Evolutionary conservation across 1,284 basidiomycete genomes (phyloP).

Genomic region (Schizophyllum amplum): DNA sequence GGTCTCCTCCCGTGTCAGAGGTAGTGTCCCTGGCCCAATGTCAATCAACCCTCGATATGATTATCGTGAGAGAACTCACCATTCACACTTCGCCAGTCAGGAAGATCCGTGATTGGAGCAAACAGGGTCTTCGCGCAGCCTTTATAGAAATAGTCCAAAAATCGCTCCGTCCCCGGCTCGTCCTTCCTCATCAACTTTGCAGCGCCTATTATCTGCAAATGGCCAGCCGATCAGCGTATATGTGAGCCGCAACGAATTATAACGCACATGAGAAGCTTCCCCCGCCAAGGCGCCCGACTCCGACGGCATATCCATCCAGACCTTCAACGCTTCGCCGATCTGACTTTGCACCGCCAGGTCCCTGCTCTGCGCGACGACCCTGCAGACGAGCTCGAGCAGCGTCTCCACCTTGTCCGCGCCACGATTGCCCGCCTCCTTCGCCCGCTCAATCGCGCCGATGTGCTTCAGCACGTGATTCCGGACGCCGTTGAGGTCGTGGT

Average conservation of each 20-base stretch:
- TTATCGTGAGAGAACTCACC: slow-evolving; percentile 31
- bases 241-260: neutral
- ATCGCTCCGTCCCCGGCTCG: slow-evolving; percentile 80
- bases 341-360: slow-evolving; percentile 89
- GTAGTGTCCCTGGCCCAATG: slow-evolving; percentile 23
- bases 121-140: slow-evolving; percentile 69
- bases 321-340: slow-evolving; percentile 83
- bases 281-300: slow-evolving; percentile 24
- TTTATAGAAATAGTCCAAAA: slow-evolving; percentile 90
- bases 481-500: slow-evolving; percentile 88
- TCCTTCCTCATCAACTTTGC: slow-evolving; percentile 42
- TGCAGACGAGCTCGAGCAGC: slow-evolving; percentile 68
- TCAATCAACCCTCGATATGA: slow-evolving; percentile 1
- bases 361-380: slow-evolving; percentile 67
- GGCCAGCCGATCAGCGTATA: neutral
- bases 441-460: slow-evolving; percentile 57
- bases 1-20: slow-evolving; percentile 61
- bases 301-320: slow-evolving; percentile 71
- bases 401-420: slow-evolving; percentile 64
- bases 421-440: slow-evolving; percentile 43
- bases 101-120: slow-evolving; percentile 71
- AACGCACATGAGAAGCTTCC: slow-evolving; percentile 25
- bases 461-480: slow-evolving; percentile 81
- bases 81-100: slow-evolving; percentile 61
- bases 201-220: neutral